Percentiles rank a stretch among this genome's conserved stretches.
phyloP scores from a whole-genome alignment of 2,329 filamentous ascomycete species.

The Verticillium isaacii region DNA sequence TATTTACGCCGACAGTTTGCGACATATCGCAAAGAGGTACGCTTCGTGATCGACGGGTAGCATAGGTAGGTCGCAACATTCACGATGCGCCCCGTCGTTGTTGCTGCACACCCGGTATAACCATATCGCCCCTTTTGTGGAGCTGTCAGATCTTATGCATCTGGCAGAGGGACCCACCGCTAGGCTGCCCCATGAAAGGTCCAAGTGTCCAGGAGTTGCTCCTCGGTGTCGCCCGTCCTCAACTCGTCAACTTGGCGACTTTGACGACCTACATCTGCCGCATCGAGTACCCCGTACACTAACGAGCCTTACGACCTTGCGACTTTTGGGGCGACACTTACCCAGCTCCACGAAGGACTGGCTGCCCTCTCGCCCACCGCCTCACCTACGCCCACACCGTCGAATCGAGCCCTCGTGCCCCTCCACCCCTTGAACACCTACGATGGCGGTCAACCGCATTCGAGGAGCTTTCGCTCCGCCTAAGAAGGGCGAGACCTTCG shows the following conservation, averaged over 20 bases:
- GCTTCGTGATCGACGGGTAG: too few species aligned
- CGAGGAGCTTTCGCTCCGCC: constrained; percentile 89
- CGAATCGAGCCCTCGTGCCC: constrained; percentile 15
- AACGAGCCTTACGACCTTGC: background rate
- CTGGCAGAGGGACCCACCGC: background rate
- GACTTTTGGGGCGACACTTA: background rate
- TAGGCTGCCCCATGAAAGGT: background rate
- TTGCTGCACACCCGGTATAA: background rate
- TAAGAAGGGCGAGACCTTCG: constrained; percentile 96
- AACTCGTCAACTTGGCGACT: background rate
- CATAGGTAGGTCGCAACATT: too few species aligned
- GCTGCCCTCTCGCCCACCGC: background rate
- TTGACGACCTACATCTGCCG: background rate
- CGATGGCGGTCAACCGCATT: constrained; percentile 95
- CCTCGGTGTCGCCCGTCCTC: background rate
- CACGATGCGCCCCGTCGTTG: too few species aligned
- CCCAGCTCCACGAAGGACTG: background rate
- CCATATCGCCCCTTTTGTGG: background rate
- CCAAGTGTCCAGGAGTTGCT: constrained; percentile 1
- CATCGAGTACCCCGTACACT: background rate
- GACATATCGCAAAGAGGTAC: too few species aligned
- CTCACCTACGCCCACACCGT: background rate
- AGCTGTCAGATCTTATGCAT: background rate
- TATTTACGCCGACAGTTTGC: too few species aligned
- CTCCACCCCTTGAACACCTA: constrained; percentile 19